Conservation (phyloP, 345 rosid species). For the Leavenworthia alabamica region DNA sequence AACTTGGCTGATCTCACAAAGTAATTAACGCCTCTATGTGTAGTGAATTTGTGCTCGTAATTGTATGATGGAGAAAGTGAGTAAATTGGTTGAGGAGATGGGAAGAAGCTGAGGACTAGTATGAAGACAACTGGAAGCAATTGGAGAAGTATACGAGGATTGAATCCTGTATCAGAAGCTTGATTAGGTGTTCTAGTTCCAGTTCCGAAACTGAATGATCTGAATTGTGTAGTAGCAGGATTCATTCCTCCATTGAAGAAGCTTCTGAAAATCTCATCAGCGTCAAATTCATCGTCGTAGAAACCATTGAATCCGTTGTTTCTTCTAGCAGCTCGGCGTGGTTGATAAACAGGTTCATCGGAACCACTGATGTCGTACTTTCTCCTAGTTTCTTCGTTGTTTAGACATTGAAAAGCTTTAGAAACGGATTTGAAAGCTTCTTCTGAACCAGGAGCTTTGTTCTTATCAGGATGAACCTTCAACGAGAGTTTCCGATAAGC, state of each 20-base stretch:
- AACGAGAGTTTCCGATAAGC: slow-evolving; percentile 78
- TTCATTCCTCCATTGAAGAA: slow-evolving; percentile 84
- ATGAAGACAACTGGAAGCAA: slow-evolving; percentile 71
- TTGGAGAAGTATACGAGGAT: slow-evolving; percentile 56
- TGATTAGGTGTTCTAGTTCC: slow-evolving; percentile 50
- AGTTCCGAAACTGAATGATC: slow-evolving; percentile 57
- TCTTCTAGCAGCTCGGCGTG: slow-evolving; percentile 40
- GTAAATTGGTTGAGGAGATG: slow-evolving; percentile 67
- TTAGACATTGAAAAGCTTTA: slow-evolving; percentile 84
- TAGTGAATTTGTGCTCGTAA: slow-evolving; percentile 61
- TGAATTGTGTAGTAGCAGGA: slow-evolving; percentile 63
- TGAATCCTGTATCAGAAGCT: slow-evolving; percentile 44
- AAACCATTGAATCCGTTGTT: slow-evolving; percentile 38
- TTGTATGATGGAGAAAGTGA: slow-evolving; percentile 61
- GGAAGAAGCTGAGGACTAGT: slow-evolving; percentile 63
- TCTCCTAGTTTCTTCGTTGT: slow-evolving; percentile 56
- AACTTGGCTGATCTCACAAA: slow-evolving; percentile 72
- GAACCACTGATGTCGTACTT: slow-evolving; percentile 71
- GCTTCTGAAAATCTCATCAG: slow-evolving; percentile 91
- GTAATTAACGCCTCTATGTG: slow-evolving; percentile 63
- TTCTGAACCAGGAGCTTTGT: slow-evolving; percentile 89
- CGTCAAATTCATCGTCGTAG: slow-evolving; percentile 71
- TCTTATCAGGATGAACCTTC: slow-evolving; percentile 95
- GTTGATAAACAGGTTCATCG: slow-evolving; percentile 59
- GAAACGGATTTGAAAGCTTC: slow-evolving; percentile 85